Evolutionary conservation across 1,139 yeast species (phyloP), one percentile per base, ranked within the genome.

Genomic region (Nakaseomyces bracarensis): DNA sequence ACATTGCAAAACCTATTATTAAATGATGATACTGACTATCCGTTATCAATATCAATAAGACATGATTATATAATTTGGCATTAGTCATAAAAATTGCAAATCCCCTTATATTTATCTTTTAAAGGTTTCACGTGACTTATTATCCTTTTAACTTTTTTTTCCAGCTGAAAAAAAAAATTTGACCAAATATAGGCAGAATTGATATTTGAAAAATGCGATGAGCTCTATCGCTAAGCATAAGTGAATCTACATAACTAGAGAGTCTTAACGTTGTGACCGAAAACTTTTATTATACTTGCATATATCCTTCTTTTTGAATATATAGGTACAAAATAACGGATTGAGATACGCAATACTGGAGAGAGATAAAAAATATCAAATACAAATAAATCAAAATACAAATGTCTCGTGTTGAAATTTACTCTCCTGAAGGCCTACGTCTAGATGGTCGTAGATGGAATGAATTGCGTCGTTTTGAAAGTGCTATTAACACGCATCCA

Each of bases 371-470:
- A 19, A 9, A 30, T 5, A 30, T 28, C 16, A 18, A 19, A 18
- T 16, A 19, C 21, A 18, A 19, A 9, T 61, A n/a, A 25, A 28
- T 16, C 11, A 10, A 18, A 19, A 9, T 61, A n/a, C 22, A 28
- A 4, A 73, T 74, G 82, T 76, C 82, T 34, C 69, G 83, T 45
- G 68, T 79, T 61, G 98, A 89, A 66, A 65, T 89, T 40, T 87
- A 84, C 57, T 86, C 96, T 0, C 96, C 96, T 1, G 97, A 89
- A 63, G 98, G 97, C 3, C 71, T 91, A 39, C 72, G 97, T 52
- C 70, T 82, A 10, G 97, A 91, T 57, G 98, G 98, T 3, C 76
- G 98, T 57, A 72, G 98, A 52, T 87, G 94, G 91, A 86, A 89
- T 55, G 97, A 91, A 61, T 69, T 89, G 39, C 78, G 97, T 43